These are phyloP conservation scores for Teunomyces lycoperdinae DNA, from an alignment of 805 yeast species.

Conservation along the genomic window DNA sequence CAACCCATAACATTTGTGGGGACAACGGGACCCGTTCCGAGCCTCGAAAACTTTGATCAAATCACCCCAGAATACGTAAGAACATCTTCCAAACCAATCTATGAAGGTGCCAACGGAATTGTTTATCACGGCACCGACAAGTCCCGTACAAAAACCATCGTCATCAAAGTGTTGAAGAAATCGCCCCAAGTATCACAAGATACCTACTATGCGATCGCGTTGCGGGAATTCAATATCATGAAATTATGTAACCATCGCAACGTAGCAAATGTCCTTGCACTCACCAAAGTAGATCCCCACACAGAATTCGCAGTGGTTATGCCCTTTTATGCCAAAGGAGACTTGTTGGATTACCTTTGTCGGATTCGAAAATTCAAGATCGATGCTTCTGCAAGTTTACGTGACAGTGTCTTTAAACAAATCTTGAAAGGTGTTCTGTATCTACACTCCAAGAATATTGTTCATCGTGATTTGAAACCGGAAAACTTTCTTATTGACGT, in stretches of 20 bases:
- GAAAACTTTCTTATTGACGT: conserved; percentile 49
- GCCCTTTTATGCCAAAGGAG: conserved; percentile 47
- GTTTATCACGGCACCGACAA: conserved; percentile 30
- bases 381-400: conserved; percentile 29
- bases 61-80: conserved; percentile 20
- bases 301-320: conserved; percentile 33
- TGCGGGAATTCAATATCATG: conserved; percentile 30
- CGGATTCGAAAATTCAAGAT: conserved; percentile 34
- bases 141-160: conserved; percentile 16
- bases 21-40: not conserved
- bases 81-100: conserved; percentile 27
- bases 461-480: conserved; percentile 54
- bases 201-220: conserved; percentile 13
- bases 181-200: conserved; percentile 7
- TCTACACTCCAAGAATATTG: conserved; percentile 42
- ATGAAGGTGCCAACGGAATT: conserved; percentile 44
- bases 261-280: conserved; percentile 26
- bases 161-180: conserved; percentile 31
- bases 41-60: not conserved
- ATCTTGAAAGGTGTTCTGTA: conserved; percentile 43
- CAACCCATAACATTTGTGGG: not conserved
- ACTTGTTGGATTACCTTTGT: conserved; percentile 43
- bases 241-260: conserved; percentile 26
- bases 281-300: conserved; percentile 15
- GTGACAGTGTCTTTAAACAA: conserved; percentile 47